A percentile compares a stretch with the other conserved stretches of the same genome.
These are phyloP conservation scores for Rhizopogon roseolus DNA, from an alignment of 768 basidiomycete species.

Conservation along the genomic window DNA sequence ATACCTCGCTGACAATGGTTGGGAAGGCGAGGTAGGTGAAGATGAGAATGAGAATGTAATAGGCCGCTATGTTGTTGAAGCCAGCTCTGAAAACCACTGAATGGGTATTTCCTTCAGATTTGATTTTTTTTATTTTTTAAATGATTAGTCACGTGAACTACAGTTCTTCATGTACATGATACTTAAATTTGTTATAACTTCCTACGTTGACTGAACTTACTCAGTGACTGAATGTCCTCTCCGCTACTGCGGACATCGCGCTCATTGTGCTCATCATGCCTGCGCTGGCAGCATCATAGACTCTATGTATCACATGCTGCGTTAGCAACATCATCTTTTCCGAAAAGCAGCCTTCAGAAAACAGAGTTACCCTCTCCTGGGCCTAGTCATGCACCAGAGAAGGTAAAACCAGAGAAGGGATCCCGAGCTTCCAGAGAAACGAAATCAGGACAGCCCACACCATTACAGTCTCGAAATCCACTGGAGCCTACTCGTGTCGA, in stretches of 20 bases:
- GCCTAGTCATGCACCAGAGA: not conserved
- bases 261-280: slow-evolving; percentile 12
- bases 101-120: not conserved
- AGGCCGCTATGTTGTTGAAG: slow-evolving; percentile 11
- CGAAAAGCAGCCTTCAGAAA: not conserved
- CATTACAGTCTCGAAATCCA: slow-evolving; percentile 17
- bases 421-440: not conserved
- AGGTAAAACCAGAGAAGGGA: not conserved
- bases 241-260: slow-evolving; percentile 14
- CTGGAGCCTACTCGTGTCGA: slow-evolving; percentile 45
- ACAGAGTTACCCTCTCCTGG: not conserved
- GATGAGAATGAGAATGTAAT: slow-evolving; percentile 24
- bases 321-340: slow-evolving; percentile 8
- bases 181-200: no score
- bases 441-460: not conserved
- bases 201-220: not conserved
- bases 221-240: slow-evolving; percentile 19
- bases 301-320: slow-evolving; percentile 22
- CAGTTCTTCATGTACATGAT: not conserved
- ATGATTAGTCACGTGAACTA: not conserved
- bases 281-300: slow-evolving; percentile 10
- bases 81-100: slow-evolving; percentile 7
- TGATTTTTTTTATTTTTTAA: not conserved
- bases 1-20: slow-evolving; percentile 59
- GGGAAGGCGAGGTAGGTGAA: slow-evolving; percentile 61